phyloP scores from a whole-genome alignment of 73 alveolate genomes.

The Paramecium tetraurelia region DNA sequence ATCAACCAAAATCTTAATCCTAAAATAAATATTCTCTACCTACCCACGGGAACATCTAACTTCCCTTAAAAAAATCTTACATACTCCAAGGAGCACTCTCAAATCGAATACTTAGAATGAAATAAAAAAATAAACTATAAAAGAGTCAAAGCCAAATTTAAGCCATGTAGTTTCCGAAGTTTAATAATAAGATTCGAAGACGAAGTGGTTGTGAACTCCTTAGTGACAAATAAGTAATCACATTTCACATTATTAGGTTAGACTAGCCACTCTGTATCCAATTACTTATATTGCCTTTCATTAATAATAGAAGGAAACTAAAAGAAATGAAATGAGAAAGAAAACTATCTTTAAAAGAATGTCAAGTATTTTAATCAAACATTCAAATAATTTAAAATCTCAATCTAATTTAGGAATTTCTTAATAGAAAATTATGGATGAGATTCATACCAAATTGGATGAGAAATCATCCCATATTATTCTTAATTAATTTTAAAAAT shows the following conservation, averaged over 20 bases:
- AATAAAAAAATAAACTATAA: background rate
- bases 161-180: background rate
- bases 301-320: background rate
- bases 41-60: background rate
- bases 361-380: constrained; percentile 21
- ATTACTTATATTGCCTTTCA: background rate
- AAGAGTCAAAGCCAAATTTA: background rate
- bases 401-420: background rate
- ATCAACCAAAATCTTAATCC: background rate
- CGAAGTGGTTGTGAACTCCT: background rate
- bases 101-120: background rate
- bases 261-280: background rate
- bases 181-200: background rate
- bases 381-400: background rate
- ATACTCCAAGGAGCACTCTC: background rate
- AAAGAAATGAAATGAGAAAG: background rate
- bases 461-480: background rate
- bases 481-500: background rate
- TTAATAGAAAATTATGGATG: background rate
- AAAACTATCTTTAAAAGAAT: background rate
- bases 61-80: background rate
- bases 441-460: background rate
- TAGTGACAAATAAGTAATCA: background rate
- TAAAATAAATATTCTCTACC: background rate
- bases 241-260: background rate